phyloP scores from a whole-genome alignment of 192 early-diverging fungal species.

The Thoreauomyces humboldtii region DNA sequence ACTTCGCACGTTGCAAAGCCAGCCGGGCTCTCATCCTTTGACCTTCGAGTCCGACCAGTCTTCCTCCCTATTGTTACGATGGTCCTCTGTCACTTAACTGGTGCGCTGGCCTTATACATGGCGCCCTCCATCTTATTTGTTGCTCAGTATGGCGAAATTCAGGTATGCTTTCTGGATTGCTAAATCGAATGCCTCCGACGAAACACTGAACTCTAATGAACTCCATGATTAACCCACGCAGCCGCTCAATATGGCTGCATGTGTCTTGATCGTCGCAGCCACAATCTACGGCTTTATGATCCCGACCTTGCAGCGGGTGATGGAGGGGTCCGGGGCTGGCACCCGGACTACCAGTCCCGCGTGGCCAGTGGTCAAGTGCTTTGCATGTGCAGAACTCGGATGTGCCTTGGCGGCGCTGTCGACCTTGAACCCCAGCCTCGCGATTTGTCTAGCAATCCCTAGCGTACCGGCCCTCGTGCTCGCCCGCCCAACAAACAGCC shows the following conservation, averaged over 20 bases:
- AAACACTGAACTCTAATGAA: too few relatives aligned
- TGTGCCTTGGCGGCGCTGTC: conserved; percentile 33
- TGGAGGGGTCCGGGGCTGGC: conserved; percentile 25
- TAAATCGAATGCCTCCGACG: too few relatives aligned
- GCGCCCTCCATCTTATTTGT: conserved; percentile 14
- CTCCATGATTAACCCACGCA: too few relatives aligned
- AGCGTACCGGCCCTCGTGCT: conserved; percentile 35
- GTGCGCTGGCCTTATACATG: conserved; percentile 22
- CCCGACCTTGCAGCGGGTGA: conserved; percentile 30
- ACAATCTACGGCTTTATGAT: conserved; percentile 26
- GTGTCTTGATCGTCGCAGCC: conserved; percentile 6
- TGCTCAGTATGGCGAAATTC: conserved; percentile 8
- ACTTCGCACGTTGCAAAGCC: background rate
- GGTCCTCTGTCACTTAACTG: conserved; percentile 20
- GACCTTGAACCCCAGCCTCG: conserved; percentile 43
- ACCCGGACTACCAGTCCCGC: conserved; percentile 18
- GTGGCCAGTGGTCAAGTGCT: conserved; percentile 45
- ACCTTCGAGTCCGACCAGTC: conserved; percentile 21
- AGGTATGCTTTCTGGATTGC: too few relatives aligned
- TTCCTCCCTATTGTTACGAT: conserved; percentile 26
- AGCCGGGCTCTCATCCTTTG: conserved; percentile 17
- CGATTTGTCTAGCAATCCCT: conserved; percentile 36
- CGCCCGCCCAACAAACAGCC: conserved; percentile 16
- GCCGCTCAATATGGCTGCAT: conserved; percentile 9
- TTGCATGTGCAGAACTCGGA: conserved; percentile 29